phyloP scores from a whole-genome alignment of 2,329 filamentous ascomycete genomes.

The Penicillium sp. region DNA sequence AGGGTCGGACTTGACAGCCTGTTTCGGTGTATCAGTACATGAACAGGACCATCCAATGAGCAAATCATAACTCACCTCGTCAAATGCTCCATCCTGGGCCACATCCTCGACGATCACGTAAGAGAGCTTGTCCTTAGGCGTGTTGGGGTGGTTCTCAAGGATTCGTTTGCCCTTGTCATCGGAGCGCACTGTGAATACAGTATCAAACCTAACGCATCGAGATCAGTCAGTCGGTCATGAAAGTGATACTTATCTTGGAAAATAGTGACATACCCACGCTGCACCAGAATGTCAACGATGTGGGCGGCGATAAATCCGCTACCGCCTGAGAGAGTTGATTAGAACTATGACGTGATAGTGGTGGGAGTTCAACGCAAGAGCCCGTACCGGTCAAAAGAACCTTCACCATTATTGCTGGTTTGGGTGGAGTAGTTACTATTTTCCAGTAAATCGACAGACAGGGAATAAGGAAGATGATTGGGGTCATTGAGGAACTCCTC shows the following conservation, averaged over 20 bases:
- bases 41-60: no score
- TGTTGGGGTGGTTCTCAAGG: conserved; percentile 53
- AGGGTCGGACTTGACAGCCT: conserved; percentile 60
- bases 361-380: conserved; percentile 21
- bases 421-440: not conserved
- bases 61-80: conserved; percentile 45
- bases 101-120: conserved; percentile 74
- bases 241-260: not conserved
- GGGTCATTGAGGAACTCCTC: not conserved
- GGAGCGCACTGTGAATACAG: conserved; percentile 64
- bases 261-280: conserved; percentile 45
- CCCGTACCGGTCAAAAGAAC: conserved; percentile 41
- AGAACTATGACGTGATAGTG: conserved; percentile 7
- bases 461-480: not conserved
- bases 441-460: not conserved
- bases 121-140: conserved; percentile 59
- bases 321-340: conserved; percentile 47
- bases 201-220: conserved; percentile 51
- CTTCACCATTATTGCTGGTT: conserved; percentile 35
- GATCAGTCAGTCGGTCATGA: not conserved
- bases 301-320: conserved; percentile 68
- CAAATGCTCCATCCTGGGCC: conserved; percentile 68
- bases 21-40: not conserved
- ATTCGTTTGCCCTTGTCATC: conserved; percentile 64
- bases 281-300: conserved; percentile 60